Conservation (phyloP, 2,329 filamentous ascomycete species). For the Diplodia scrobiculata region DNA sequence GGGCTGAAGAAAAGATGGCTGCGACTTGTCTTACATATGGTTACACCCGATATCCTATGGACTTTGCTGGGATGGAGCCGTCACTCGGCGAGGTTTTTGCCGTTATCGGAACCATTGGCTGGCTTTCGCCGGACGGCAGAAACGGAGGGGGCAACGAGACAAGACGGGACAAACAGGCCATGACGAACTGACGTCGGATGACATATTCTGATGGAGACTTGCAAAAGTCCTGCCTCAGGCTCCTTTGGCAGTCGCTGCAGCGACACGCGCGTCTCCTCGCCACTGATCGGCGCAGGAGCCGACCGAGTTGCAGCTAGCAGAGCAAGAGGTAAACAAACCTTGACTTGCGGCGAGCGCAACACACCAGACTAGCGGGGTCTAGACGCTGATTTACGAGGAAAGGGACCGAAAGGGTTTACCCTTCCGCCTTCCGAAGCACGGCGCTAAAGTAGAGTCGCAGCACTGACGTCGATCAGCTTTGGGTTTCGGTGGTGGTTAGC, state of each 20-base stretch:
- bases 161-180: not conserved
- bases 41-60: not conserved
- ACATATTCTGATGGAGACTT: not conserved
- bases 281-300: conserved; percentile 17
- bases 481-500: not conserved
- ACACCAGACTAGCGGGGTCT: not conserved
- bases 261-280: conserved; percentile 14
- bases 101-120: not conserved
- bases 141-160: not conserved
- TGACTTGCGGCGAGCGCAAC: not conserved
- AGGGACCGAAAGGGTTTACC: conserved; percentile 16
- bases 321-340: conserved; percentile 20
- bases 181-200: conserved; percentile 13
- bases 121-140: not conserved
- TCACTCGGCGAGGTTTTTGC: not conserved
- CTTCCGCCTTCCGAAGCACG: conserved; percentile 19
- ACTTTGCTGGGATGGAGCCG: not conserved
- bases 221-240: not conserved
- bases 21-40: not conserved
- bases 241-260: not conserved
- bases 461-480: not conserved
- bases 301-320: not conserved
- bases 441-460: not conserved
- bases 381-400: conserved; percentile 4
- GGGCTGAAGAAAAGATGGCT: not conserved